These are phyloP conservation scores for Stemphylium vesicarium DNA, from an alignment of 2,329 filamentous ascomycete genomes.

Conservation along the genomic window DNA sequence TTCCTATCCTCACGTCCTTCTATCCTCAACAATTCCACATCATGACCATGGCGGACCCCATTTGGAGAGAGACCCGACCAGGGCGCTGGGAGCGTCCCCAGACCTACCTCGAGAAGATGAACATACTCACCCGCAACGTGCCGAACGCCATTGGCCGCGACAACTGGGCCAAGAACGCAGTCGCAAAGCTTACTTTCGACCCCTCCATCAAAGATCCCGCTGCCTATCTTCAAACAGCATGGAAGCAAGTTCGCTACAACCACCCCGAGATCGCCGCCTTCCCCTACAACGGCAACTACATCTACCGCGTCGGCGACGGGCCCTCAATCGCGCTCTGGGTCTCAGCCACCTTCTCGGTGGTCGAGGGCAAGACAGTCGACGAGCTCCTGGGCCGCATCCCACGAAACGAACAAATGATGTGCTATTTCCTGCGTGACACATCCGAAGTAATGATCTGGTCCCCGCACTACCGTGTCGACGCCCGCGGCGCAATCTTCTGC, in stretches of 20 bases:
- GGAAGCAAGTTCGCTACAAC: slow-evolving; percentile 38
- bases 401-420: slow-evolving; percentile 37
- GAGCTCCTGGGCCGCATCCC: slow-evolving; percentile 30
- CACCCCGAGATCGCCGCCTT: slow-evolving; percentile 35
- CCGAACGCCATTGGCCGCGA: slow-evolving; percentile 33
- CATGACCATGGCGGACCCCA: slow-evolving; percentile 8
- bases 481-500: slow-evolving; percentile 33
- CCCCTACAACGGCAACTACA: slow-evolving; percentile 31
- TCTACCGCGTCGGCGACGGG: slow-evolving; percentile 31
- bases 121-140: slow-evolving; percentile 31
- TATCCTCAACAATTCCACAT: not conserved
- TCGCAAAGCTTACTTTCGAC: slow-evolving; percentile 32
- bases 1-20: too few relatives aligned
- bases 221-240: slow-evolving; percentile 23
- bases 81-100: slow-evolving; percentile 34
- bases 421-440: slow-evolving; percentile 28
- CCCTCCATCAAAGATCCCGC: slow-evolving; percentile 27
- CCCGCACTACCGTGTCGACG: slow-evolving; percentile 34
- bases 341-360: slow-evolving; percentile 30
- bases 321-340: slow-evolving; percentile 31
- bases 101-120: slow-evolving; percentile 31
- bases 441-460: slow-evolving; percentile 33
- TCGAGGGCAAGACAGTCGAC: slow-evolving; percentile 25
- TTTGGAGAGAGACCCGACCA: slow-evolving; percentile 33
- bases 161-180: slow-evolving; percentile 35